Percentiles rank a stretch among this genome's conserved stretches.
Evolutionary conservation across 2,329 filamentous ascomycete species (phyloP).

Genomic region (Penicillium oxalicum): DNA sequence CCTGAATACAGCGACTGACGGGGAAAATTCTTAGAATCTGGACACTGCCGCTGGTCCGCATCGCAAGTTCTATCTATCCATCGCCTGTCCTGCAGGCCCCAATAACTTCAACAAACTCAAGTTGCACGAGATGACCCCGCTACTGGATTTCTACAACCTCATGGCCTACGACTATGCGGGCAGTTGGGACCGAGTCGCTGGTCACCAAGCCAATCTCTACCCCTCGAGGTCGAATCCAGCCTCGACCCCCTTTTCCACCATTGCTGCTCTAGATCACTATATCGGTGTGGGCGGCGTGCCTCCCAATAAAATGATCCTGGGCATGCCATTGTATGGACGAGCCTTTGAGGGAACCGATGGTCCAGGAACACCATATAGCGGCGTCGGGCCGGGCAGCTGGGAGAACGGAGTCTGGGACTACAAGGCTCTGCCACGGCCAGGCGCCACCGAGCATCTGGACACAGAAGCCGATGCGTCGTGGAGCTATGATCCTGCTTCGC

Average conservation of each 20-base stretch:
- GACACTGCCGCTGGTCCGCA: slow-evolving; percentile 35
- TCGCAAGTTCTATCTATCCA: slow-evolving; percentile 44
- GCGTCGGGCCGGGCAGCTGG: slow-evolving; percentile 69
- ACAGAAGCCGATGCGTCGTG: slow-evolving; percentile 62
- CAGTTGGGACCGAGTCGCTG: slow-evolving; percentile 66
- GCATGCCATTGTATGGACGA: slow-evolving; percentile 92
- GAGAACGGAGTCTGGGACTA: slow-evolving; percentile 83
- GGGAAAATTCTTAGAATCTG: slow-evolving; percentile 23
- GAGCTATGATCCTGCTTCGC: slow-evolving; percentile 61
- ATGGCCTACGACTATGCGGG: slow-evolving; percentile 89
- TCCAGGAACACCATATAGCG: slow-evolving; percentile 62
- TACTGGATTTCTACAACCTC: slow-evolving; percentile 49
- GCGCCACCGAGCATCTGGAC: slow-evolving; percentile 61
- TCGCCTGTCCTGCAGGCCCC: slow-evolving; percentile 46
- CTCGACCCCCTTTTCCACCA: slow-evolving; percentile 72
- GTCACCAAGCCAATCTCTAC: slow-evolving; percentile 77
- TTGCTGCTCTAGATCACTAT: slow-evolving; percentile 66
- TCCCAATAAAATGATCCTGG: slow-evolving; percentile 71
- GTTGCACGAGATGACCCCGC: slow-evolving; percentile 41
- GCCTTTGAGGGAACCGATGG: slow-evolving; percentile 77
- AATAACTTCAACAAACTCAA: slow-evolving; percentile 41
- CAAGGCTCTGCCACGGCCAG: slow-evolving; percentile 70
- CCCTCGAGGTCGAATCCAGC: slow-evolving; percentile 53
- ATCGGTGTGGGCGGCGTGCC: slow-evolving; percentile 54
- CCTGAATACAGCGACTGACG: slow-evolving; percentile 7